Evolutionary conservation across 2,329 filamentous ascomycete genomes (phyloP), one percentile per base, ranked within the genome.

Genomic region (Pestalotiopsis sp.): DNA sequence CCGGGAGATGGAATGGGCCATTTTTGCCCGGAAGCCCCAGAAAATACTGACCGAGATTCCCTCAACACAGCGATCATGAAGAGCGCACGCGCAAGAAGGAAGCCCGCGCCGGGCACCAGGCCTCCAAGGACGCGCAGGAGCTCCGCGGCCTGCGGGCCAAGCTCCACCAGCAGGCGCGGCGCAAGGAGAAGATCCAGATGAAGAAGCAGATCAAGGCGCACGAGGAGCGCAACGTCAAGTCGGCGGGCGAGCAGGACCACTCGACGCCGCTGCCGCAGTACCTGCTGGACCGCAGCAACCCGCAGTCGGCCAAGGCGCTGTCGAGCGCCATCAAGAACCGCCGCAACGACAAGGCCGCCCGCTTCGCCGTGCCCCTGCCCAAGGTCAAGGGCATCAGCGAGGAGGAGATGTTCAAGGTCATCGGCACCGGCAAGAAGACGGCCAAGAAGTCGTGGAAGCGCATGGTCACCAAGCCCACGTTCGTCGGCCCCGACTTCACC

Each of bases 171-270:
- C 91, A 98, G 88, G 94, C 95, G 86, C 90, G 96, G 31, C 93
- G 94, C 85, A 92, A 95, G 81, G 95, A 99, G 87, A 99, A 99
- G 91, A 97, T 97, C 80, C 94, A 97, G 88, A 95, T 97, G 92
- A 92, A 92, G 83, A 97, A 97, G 88, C 86, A 91, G 77, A 97
- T 99, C 88, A 93, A 93, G 83, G 92, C 93, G 59, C 93, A 97
- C 85, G 96, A 99, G 83, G 93, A 98, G 86, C 91, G 94, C 83
- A 97, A 98, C 79, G 91, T 98, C 86, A 97, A 98, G 84, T 93
- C 92, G 9, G 85, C 88, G 39, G 91, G 91, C 73, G 89, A 92
- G 75, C 92, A 96, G 81, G 93, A 95, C 70, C 90, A 90, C 31
- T 90, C 87, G 74, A 93, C 93, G 64, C 93, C 96, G 68, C 86